Percentiles rank a stretch among this genome's conserved stretches.
phyloP scores from a whole-genome alignment of 2,329 filamentous ascomycete species.

The Chaetomium globosum region DNA sequence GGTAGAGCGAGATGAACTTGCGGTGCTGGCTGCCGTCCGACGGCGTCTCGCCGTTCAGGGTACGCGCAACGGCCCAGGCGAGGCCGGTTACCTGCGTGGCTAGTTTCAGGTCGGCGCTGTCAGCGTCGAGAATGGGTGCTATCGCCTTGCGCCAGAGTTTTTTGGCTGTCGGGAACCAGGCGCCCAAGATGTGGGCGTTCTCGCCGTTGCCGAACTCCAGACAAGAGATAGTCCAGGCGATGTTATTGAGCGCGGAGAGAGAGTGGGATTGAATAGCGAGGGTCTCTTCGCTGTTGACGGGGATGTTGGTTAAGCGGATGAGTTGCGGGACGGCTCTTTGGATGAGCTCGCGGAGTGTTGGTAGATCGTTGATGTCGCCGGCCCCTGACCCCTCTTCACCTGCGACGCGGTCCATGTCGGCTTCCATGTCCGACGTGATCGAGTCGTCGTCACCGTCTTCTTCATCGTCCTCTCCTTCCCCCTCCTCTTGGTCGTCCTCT shows the following conservation, averaged over 20 bases:
- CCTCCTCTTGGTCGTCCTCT: conserved; percentile 40
- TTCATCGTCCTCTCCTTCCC: conserved; percentile 42
- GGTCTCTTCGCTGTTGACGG: conserved; percentile 47
- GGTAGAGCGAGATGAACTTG: conserved; percentile 67
- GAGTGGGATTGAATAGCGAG: conserved; percentile 56
- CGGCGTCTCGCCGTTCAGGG: conserved; percentile 53
- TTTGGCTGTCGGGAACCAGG: conserved; percentile 58
- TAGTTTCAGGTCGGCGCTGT: conserved; percentile 63
- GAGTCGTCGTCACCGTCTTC: conserved; percentile 47
- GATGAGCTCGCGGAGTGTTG: conserved; percentile 55
- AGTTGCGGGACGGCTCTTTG: conserved; percentile 53
- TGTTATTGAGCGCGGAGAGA: conserved; percentile 66
- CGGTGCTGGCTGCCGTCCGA: conserved; percentile 58
- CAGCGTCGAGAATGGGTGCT: conserved; percentile 59
- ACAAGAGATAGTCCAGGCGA: conserved; percentile 66
- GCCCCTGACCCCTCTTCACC: conserved; percentile 51
- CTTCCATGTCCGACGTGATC: conserved; percentile 54
- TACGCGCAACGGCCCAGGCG: conserved; percentile 66
- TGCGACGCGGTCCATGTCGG: conserved; percentile 67
- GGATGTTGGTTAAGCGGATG: conserved; percentile 50
- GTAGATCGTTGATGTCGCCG: conserved; percentile 53
- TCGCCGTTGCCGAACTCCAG: conserved; percentile 60
- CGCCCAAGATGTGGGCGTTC: conserved; percentile 54
- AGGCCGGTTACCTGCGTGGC: conserved; percentile 67
- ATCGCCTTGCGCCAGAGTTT: conserved; percentile 62